phyloP scores from a whole-genome alignment of 441 rosid genomes.

The Adansonia gregorii region DNA sequence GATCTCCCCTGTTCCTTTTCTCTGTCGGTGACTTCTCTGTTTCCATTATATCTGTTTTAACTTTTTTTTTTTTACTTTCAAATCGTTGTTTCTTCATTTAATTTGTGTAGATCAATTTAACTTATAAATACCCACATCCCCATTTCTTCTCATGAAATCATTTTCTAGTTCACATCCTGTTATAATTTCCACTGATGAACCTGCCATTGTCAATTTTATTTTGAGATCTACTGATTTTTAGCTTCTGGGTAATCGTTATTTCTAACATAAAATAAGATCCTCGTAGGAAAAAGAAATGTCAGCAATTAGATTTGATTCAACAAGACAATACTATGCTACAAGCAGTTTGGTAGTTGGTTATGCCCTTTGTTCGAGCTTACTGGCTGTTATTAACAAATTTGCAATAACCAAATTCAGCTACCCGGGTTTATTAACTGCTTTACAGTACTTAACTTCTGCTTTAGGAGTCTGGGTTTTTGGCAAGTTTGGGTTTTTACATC shows the following conservation, averaged over 20 bases:
- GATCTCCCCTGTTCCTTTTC: slow-evolving; percentile 6
- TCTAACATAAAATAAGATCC: neutral
- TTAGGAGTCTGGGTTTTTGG: slow-evolving; percentile 84
- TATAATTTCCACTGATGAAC: neutral
- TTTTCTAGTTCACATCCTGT: neutral
- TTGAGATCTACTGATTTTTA: slow-evolving; percentile 18
- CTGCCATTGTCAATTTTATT: neutral
- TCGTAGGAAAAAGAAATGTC: slow-evolving; percentile 39
- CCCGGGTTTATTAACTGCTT: slow-evolving; percentile 88
- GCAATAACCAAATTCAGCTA: slow-evolving; percentile 86
- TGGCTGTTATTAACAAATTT: slow-evolving; percentile 87
- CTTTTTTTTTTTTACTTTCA: neutral
- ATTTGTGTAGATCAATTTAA: slow-evolving; percentile 15
- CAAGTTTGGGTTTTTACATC: slow-evolving; percentile 70
- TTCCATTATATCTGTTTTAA: neutral
- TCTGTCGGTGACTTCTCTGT: slow-evolving; percentile 13
- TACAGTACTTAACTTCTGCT: slow-evolving; percentile 79
- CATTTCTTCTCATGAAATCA: neutral
- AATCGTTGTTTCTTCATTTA: neutral
- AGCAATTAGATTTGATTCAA: slow-evolving; percentile 53
- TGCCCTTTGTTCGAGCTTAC: slow-evolving; percentile 91
- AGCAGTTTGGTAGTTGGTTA: slow-evolving; percentile 83
- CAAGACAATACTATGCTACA: slow-evolving; percentile 62
- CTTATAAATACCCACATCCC: slow-evolving; percentile 16
- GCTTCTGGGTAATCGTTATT: slow-evolving; percentile 1